Evolutionary conservation across 345 rosid genomes (phyloP).

Genomic region (Acer negundo): DNA sequence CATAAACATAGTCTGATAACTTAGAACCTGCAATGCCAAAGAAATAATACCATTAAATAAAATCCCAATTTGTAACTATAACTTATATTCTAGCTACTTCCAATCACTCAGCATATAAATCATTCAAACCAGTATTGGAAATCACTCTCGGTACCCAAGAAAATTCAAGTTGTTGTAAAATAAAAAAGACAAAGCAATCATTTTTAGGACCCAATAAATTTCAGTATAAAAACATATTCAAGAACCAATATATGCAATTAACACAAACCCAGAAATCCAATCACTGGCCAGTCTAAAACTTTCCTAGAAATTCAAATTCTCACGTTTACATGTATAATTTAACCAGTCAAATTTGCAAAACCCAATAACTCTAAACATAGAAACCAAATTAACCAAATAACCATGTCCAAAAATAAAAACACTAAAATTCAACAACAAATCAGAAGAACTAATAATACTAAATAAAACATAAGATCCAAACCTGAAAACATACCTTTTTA

Average conservation of each 20-base stretch:
- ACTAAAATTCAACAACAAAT: background rate
- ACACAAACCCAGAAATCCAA: conserved; percentile 12
- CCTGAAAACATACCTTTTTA: conserved; percentile 26
- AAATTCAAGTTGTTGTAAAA: conserved; percentile 1
- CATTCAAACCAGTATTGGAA: background rate
- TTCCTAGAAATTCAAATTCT: background rate
- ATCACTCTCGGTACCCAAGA: conserved; percentile 2
- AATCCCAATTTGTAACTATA: background rate
- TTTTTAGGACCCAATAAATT: background rate
- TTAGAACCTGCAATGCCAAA: conserved; percentile 29
- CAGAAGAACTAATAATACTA: background rate
- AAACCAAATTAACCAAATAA: background rate
- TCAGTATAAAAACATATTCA: background rate
- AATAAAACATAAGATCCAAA: conserved; percentile 11
- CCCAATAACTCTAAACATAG: background rate
- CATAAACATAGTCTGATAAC: conserved; percentile 10
- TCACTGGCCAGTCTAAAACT: background rate
- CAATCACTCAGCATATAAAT: background rate
- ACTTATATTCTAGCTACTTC: background rate
- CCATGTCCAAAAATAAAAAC: conserved; percentile 3
- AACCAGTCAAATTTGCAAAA: background rate
- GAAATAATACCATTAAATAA: background rate
- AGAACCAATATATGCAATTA: background rate
- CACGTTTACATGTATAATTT: background rate
- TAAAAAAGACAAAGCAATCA: background rate